Conservation (phyloP, 306 rosid genomes). For the Vigna nakashimae region DNA sequence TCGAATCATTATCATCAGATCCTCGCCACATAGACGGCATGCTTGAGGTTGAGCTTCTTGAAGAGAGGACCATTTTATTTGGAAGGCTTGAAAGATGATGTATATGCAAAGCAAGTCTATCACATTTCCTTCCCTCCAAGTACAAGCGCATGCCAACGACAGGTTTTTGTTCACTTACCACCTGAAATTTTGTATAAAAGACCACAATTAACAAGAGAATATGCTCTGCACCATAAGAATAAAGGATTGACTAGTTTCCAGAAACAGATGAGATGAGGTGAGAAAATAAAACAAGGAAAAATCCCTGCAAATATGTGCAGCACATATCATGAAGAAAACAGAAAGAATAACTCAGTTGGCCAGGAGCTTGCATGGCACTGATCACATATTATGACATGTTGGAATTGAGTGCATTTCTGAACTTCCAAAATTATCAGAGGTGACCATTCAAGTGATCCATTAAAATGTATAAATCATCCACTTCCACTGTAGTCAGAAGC, state of each 20-base stretch:
- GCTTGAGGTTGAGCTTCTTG: constrained; percentile 48
- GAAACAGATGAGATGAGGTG: constrained; percentile 4
- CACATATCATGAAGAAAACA: constrained; percentile 12
- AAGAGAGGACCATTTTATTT: constrained; percentile 64
- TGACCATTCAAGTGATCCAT: not conserved
- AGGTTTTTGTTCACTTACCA: constrained; percentile 78
- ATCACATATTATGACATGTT: not conserved
- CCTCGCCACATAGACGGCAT: constrained; percentile 71
- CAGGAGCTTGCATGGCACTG: not conserved
- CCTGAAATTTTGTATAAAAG: constrained; percentile 60
- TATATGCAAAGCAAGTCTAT: constrained; percentile 78
- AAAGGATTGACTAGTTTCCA: not conserved
- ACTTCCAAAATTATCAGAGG: constrained; percentile 17
- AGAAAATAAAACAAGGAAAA: constrained; percentile 17
- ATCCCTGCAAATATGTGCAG: constrained; percentile 31
- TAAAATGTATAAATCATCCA: not conserved
- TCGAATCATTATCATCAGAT: constrained; percentile 68
- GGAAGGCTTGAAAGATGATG: constrained; percentile 94
- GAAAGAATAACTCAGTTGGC: not conserved
- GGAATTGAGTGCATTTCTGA: not conserved
- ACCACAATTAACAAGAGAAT: constrained; percentile 33
- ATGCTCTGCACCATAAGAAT: constrained; percentile 10
- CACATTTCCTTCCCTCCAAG: constrained; percentile 84
- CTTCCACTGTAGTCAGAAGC: not conserved
- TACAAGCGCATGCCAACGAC: constrained; percentile 91